Base-by-base conservation (phyloP, 495 filamentous ascomycete genomes). In the Neurospora sp. region DNA sequence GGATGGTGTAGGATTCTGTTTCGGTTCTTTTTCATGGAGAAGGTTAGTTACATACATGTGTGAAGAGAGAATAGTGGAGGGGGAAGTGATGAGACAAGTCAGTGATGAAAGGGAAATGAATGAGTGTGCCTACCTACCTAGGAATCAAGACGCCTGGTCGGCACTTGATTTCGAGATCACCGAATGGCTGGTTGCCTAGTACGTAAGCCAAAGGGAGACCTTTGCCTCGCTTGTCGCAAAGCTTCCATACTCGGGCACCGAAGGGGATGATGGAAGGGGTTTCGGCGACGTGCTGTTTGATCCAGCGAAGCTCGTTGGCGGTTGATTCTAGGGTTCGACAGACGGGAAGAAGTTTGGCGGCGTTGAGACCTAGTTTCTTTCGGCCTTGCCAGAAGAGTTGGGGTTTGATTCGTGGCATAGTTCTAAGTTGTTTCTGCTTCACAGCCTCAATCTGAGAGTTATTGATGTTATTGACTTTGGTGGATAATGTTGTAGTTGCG, bases 201-300 rank as follows among this genome's bases (percentile, higher is more conserved):
- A 98, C 87, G 77, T 98, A 99, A 78, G 98, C 96, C 8, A 99
- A 83, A 0, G 96, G 96, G 44, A 87, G 82, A 1, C 94, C 94
- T 38, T 74, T 80, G 3, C 88, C 85, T 46, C 96, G 86, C 42
- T 86, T 77, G 14, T 78, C 72, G 72, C 90, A 93, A 72, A 92
- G 84, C 1, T 79, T 74, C 40, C 77, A 77, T 0, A 92, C 78
- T 5, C 79, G 76, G 48, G 78, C 11, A n/a, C 44, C 46, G 0
- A 38, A 31, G 2, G 75, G 75, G 27, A 75, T 68, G 27, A 27
- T 68, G 16, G 77, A 79, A n/a, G 59, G 68, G 2, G 70, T 72
- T 7, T 41, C 44, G 37, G 44, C 41, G 66, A 76, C 71, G 71
- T 92, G 87, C 76, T 94, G 89, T 27, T 84, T 83, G 18, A 99